Evolutionary conservation across 768 basidiomycete genomes (phyloP), one percentile per base, ranked within the genome.

Genomic region (Leccinum uliginosum): DNA sequence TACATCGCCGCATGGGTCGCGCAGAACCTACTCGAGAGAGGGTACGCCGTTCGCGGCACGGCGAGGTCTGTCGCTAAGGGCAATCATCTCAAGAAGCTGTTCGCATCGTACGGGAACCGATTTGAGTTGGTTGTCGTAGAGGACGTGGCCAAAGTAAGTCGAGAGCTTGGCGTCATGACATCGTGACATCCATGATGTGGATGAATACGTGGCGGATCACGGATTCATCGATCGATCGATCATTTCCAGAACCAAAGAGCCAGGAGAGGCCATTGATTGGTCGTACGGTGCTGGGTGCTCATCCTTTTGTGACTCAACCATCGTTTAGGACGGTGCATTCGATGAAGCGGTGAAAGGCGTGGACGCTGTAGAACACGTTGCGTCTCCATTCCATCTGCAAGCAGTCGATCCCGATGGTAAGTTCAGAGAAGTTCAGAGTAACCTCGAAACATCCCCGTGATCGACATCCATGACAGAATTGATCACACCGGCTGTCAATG

Each of bases 301-400:
- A 56, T 49, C 30, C 8, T 19, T 7, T 29, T 10, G 1, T 23
- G 30, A 0, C 19, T 2, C 17, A 23, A 15, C 1, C 14, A 19
- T 47, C 45, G 19, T 26, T 23, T 32, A 85, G 83, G 79, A 78
- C 3, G 82, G 81, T 7, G 87, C 85, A 1, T 94, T 91, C 59
- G 88, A 93, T 66, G 83, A 89, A 51, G 89, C 84, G 0, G 86
- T 92, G 57, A 81, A 84, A 67, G 89, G 80, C 1, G 83, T 92
- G 8, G 84, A 89, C 57, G 91, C 80, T 0, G 81, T 93, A 51
- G 78, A 75, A 35, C 89, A 90, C 63, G 83, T 78, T 4, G 87
- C 87, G 0, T 88, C 87, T 1, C 87, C 88, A 1, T 78, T 84
- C 63, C 73, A 78, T 53, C 59, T 74, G 30, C 71, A 77, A 1